phyloP scores from a whole-genome alignment of 257 asterid genomes.

The Plantago elongata region DNA sequence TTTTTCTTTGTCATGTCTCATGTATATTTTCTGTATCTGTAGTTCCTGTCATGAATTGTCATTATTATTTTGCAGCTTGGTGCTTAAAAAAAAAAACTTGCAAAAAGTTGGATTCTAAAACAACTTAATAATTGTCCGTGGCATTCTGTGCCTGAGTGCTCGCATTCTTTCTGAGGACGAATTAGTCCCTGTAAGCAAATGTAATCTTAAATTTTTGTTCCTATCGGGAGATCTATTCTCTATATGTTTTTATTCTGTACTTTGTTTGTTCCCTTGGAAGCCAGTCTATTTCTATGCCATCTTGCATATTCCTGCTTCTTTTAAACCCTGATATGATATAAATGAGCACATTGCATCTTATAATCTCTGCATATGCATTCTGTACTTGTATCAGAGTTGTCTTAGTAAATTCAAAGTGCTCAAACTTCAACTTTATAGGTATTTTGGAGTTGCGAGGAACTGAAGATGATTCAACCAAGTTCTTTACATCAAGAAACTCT shows the following conservation, averaged over 20 bases:
- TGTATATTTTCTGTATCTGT: not conserved
- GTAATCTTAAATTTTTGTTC: not conserved
- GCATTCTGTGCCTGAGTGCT: not conserved
- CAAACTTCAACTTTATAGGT: slow-evolving; percentile 28
- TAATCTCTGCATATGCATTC: not conserved
- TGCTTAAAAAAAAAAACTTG: not conserved
- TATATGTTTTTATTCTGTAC: not conserved
- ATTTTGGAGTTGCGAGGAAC: slow-evolving; percentile 67
- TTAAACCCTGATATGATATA: not conserved
- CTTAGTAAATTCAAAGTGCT: not conserved
- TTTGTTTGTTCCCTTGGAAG: not conserved
- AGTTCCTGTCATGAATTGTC: not conserved
- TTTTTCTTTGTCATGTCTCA: not conserved
- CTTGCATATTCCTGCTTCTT: not conserved
- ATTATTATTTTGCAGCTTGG: not conserved
- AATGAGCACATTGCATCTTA: not conserved
- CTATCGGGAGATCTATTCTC: not conserved
- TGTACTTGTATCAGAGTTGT: not conserved
- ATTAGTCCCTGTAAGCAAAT: not conserved
- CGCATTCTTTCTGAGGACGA: not conserved
- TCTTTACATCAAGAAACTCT: slow-evolving; percentile 55
- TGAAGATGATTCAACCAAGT: slow-evolving; percentile 60
- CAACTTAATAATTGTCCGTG: not conserved
- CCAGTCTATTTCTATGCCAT: not conserved
- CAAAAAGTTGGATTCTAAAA: not conserved